Conservation (phyloP, 139 green algal genomes). For the Chlamydomonas sp. region DNA sequence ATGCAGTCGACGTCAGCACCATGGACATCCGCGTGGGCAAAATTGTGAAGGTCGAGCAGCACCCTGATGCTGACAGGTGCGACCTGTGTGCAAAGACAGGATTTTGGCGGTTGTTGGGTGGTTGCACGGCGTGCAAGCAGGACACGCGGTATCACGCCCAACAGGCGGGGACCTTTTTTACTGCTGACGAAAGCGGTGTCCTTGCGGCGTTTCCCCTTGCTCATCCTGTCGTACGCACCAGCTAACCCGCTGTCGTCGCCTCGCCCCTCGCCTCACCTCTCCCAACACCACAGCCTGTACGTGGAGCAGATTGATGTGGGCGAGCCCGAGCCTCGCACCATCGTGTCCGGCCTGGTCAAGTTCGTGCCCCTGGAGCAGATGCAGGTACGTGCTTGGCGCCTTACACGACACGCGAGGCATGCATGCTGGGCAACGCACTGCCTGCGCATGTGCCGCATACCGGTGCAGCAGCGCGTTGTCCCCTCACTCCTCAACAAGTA, state of each 20-base stretch:
- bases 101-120: too few relatives aligned
- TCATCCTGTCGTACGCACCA: background rate
- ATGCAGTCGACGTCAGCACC: slow-evolving; percentile 19
- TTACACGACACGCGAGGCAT: slow-evolving; percentile 34
- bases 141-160: too few relatives aligned
- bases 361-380: slow-evolving; percentile 77
- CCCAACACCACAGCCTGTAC: slow-evolving; percentile 42
- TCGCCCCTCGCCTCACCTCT: background rate
- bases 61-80: slow-evolving; percentile 71
- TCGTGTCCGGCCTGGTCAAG: slow-evolving; percentile 80
- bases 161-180: too few relatives aligned
- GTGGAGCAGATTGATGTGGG: slow-evolving; percentile 79
- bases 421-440: too few relatives aligned
- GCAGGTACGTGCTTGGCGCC: slow-evolving; percentile 14
- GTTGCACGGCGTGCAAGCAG: too few relatives aligned
- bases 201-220: background rate
- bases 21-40: slow-evolving; percentile 71
- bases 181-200: too few relatives aligned
- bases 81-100: background rate
- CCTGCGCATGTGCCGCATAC: too few relatives aligned
- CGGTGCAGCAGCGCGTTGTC: too few relatives aligned
- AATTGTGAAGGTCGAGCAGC: slow-evolving; percentile 65
- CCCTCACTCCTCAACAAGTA: too few relatives aligned
- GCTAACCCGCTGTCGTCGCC: background rate
- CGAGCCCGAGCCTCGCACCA: slow-evolving; percentile 82